Evolutionary conservation across 2,329 filamentous ascomycete species (phyloP).

Genomic region (Fusarium beomiforme): DNA sequence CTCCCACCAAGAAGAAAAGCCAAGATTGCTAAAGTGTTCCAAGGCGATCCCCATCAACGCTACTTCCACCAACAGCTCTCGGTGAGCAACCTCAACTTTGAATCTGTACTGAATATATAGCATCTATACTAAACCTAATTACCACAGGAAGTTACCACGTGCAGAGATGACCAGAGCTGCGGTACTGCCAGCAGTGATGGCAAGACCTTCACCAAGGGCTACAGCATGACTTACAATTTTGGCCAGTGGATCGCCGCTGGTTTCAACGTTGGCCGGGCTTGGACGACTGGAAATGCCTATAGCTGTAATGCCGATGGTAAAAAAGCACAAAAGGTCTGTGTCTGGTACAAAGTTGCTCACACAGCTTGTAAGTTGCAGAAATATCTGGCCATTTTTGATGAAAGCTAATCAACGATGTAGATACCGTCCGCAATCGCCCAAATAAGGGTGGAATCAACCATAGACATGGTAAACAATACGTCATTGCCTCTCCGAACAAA

Average conservation of each 20-base stretch:
- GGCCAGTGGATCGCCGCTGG: background rate
- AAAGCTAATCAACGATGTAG: background rate
- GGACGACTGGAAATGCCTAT: background rate
- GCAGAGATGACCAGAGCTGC: background rate
- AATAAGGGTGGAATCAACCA: too few relatives aligned
- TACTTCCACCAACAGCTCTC: background rate
- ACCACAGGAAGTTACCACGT: background rate
- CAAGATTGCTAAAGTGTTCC: too few relatives aligned
- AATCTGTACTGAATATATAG: too few relatives aligned
- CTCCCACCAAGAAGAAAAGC: too few relatives aligned
- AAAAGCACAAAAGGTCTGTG: fast-evolving
- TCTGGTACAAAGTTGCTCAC: background rate
- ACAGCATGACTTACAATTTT: background rate
- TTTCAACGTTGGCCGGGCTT: background rate
- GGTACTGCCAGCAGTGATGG: background rate
- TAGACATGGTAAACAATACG: too few relatives aligned
- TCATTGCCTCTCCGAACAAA: background rate
- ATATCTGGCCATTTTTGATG: too few relatives aligned
- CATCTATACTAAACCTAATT: background rate
- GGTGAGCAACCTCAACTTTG: too few relatives aligned
- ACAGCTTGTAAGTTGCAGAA: background rate
- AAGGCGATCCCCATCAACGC: background rate
- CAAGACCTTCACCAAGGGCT: background rate
- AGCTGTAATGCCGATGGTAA: background rate
- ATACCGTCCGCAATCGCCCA: background rate